These are phyloP conservation scores for Moniliophthora roreri DNA, from an alignment of 1,284 basidiomycete genomes.

Conservation along the genomic window DNA sequence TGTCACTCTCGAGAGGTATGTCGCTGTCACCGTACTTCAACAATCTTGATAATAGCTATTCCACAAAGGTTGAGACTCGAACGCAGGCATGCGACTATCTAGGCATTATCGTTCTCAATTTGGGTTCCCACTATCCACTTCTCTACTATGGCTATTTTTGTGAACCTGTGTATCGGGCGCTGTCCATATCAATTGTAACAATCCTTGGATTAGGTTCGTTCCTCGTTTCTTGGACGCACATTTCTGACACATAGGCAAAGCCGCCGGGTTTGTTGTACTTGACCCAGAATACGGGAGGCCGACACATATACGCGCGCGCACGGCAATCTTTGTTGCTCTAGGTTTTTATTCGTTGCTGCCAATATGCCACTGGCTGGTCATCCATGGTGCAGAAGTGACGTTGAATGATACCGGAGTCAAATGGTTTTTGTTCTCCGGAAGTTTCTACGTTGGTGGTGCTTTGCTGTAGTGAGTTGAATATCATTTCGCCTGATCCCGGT, in stretches of 20 bases:
- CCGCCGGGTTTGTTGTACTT: background rate
- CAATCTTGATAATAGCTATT: conserved; percentile 15
- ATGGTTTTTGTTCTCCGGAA: background rate
- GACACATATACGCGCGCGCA: background rate
- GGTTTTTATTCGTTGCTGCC: background rate
- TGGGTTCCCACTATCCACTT: conserved; percentile 81
- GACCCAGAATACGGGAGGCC: background rate
- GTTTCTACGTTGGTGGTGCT: background rate
- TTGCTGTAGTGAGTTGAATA: background rate
- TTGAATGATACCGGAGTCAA: background rate
- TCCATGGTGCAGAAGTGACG: background rate
- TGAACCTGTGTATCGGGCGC: conserved; percentile 45
- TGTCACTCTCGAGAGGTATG: conserved; percentile 72
- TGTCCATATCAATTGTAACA: conserved; percentile 41
- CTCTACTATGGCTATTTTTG: conserved; percentile 77
- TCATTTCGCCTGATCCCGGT: background rate
- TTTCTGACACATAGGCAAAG: background rate
- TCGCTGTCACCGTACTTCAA: conserved; percentile 25
- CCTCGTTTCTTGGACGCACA: too few relatives aligned
- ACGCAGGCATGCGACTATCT: conserved; percentile 72
- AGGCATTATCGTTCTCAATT: conserved; percentile 68
- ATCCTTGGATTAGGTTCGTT: too few relatives aligned
- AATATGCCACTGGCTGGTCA: background rate
- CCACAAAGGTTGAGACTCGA: conserved; percentile 40
- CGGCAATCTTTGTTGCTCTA: background rate